Evolutionary conservation across 2,329 filamentous ascomycete species (phyloP), one percentile per base, ranked within the genome.

Genomic region (Plenodomus tracheiphilus): DNA sequence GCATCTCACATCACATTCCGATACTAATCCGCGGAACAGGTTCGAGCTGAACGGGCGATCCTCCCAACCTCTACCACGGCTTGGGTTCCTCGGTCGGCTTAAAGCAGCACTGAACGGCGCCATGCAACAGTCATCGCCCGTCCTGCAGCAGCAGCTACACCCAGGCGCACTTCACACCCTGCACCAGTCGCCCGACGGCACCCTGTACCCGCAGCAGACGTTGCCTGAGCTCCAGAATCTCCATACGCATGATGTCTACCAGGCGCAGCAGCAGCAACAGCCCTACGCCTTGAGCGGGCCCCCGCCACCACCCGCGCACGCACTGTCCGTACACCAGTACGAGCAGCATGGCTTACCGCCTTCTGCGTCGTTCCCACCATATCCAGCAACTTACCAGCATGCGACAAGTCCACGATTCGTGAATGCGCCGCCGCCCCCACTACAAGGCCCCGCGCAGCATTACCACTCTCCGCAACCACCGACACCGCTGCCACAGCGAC

Each of bases 151-250:
- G 25, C 56, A 58, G 20, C 54, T 69, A 45, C 64, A 65, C 53
- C 59, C 64, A 25, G 60, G 51, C 30, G 53, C 58, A 11, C 56
- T 70, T 25, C 61, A 63, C 47, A 49, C 53, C n/a, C 53, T 70
- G 43, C 68, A 68, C 51, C 67, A 69, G 43, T 56, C 58, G 21
- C 54, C 58, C 2, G 63, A 65, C 34, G 63, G 58, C 2, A 52
- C 62, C 21, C 46, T 66, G 11, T 64, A 62, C 41, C 28, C 8
- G 28, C 44, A 52, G 10, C 52, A 58, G 22, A 30, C 61, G 55
- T 75, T 58, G 62, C 74, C 59, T 13, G 53, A 60, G 43, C 68
- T 79, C 20, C 70, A 74, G 51, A 61, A 59, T 42, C 71, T 79
- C 48, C 73, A 77, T 47, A 52, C 56, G 18, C 61, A 47, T 56